phyloP scores from a whole-genome alignment of 192 early-diverging fungal genomes.

The Backusella tarrabulga region DNA sequence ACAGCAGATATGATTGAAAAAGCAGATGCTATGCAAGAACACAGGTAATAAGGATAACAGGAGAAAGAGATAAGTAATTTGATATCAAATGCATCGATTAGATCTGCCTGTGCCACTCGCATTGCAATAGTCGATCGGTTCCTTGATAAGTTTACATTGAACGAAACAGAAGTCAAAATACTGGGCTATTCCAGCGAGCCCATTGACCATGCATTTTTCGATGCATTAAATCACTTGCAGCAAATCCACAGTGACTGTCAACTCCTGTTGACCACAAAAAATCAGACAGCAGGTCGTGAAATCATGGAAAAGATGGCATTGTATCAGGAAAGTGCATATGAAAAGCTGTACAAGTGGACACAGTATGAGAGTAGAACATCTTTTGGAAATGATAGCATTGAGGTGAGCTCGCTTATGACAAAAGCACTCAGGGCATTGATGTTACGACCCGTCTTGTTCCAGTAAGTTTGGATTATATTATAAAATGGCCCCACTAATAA shows the following conservation, averaged over 20 bases:
- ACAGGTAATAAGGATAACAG: slow-evolving; percentile 46
- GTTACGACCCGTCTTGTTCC: slow-evolving; percentile 71
- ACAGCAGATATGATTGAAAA: slow-evolving; percentile 65
- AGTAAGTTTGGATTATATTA: slow-evolving; percentile 38
- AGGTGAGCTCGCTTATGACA: slow-evolving; percentile 59
- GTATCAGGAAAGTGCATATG: slow-evolving; percentile 73
- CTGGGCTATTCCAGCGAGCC: slow-evolving; percentile 50
- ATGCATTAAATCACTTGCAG: slow-evolving; percentile 63
- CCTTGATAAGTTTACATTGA: slow-evolving; percentile 67
- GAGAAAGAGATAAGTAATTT: not conserved
- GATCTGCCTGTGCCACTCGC: slow-evolving; percentile 47
- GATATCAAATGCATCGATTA: slow-evolving; percentile 32
- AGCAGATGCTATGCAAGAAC: slow-evolving; percentile 57
- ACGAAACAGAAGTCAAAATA: slow-evolving; percentile 60
- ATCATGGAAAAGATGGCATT: slow-evolving; percentile 74
- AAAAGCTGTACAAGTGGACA: slow-evolving; percentile 76
- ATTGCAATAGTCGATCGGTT: slow-evolving; percentile 64
- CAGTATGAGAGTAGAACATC: slow-evolving; percentile 60
- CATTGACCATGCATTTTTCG: slow-evolving; percentile 69
- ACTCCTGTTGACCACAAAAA: slow-evolving; percentile 66
- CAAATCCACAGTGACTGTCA: slow-evolving; percentile 74
- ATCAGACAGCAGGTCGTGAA: slow-evolving; percentile 74
- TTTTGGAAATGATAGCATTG: slow-evolving; percentile 67
- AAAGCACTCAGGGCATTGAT: slow-evolving; percentile 67
- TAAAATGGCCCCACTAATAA: too few species aligned